Evolutionary conservation across 345 rosid species (phyloP), one percentile per base, ranked within the genome.

Genomic region (Salix udensis): DNA sequence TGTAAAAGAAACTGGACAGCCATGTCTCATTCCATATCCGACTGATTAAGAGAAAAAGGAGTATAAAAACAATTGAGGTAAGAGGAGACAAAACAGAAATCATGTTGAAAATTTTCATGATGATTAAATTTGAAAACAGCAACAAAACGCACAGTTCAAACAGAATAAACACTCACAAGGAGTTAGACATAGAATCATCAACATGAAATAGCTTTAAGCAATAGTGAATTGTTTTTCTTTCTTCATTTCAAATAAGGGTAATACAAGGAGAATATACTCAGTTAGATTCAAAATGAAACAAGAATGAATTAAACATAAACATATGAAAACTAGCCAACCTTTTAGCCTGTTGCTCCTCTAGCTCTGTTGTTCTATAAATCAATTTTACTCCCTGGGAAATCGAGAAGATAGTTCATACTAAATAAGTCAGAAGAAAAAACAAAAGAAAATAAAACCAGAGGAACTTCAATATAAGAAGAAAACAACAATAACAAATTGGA

Each of bases 21-120:
- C 99, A 91, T 53, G 93, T 88, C 91, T 96, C 99, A 23, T 93
- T 92, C 99, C 99, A 96, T 28, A 96, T 91, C 74, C 97, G 97
- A 77, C 99, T 96, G 80, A 75, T 34, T 9, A 24, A 76, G 44
- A 80, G n/a, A 11, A 18, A 64, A 2, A 26, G 11, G 72, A 67
- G 13, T 46, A 73, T 18, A 31, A 14, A 26, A 10, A 53, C 18
- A 68, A 70, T 28, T 2, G 64, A 24, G 60, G 50, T 18, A 74
- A 76, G 40, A 65, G 64, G 24, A 48, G 37, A 34, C 2, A 24
- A 64, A 69, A 62, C 7, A 42, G 31, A 64, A 50, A 52, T 37
- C 21, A 18, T 11, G 65, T 42, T 42, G 65, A 75, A 34, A 16
- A 68, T 11, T 60, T 10, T 14, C 67, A 30, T 55, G 42, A 48